These are phyloP conservation scores for Didymella keratinophila DNA, from an alignment of 2,329 filamentous ascomycete species.

Conservation along the genomic window DNA sequence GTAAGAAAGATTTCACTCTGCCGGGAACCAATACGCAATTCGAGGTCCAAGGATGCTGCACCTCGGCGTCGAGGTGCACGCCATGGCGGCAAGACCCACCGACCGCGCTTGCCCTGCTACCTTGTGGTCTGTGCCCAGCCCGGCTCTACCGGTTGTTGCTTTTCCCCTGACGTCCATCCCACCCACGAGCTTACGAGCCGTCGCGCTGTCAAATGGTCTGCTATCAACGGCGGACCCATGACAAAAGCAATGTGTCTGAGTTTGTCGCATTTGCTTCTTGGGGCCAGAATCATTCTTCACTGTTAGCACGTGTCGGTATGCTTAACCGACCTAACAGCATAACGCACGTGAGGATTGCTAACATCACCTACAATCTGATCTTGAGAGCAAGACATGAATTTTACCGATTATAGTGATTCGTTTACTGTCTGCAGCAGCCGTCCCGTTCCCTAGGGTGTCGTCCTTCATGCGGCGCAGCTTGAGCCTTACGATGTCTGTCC, in stretches of 20 bases:
- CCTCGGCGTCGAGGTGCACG: slow-evolving; percentile 16
- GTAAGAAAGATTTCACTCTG: slow-evolving; percentile 17
- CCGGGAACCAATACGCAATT: slow-evolving; percentile 12
- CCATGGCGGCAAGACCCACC: slow-evolving; percentile 19
- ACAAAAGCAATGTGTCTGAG: slow-evolving; percentile 9
- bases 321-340: not conserved
- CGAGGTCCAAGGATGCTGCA: slow-evolving; percentile 12
- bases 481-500: slow-evolving; percentile 2
- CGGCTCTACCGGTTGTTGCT: slow-evolving; percentile 12
- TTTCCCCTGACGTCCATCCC: slow-evolving; percentile 21
- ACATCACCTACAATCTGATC: not conserved
- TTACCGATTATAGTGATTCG: not conserved
- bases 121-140: slow-evolving; percentile 5
- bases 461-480: not conserved
- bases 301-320: not conserved
- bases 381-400: not conserved
- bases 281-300: not conserved
- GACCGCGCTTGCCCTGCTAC: not conserved
- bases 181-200: slow-evolving; percentile 1
- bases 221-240: slow-evolving; percentile 4
- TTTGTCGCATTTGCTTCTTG: not conserved
- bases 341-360: not conserved
- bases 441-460: not conserved
- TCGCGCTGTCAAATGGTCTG: not conserved
- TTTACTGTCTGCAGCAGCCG: not conserved